Base-by-base conservation (phyloP, 257 asterid genomes). In the Primulina huaijiensis region DNA sequence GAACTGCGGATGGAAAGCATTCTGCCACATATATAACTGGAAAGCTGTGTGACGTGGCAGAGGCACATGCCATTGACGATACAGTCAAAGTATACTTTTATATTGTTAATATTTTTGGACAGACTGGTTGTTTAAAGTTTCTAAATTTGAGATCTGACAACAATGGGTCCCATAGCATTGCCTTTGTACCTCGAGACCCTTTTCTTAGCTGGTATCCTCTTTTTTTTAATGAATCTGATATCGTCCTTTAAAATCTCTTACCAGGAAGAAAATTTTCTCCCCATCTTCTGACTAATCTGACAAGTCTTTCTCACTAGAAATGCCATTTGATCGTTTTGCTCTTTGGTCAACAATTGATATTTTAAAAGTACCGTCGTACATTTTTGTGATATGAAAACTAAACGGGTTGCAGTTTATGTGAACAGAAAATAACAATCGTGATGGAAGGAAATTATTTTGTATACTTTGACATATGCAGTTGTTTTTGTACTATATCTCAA, bases 1-100 rank as follows among this genome's bases (percentile, higher is more conserved):
- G 88, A 71, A 83, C 88, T 64, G 82, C 81, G 19, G 85, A 78
- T 71, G 88, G 88, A 63, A 83, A 78, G 68, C 78, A 78, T 65
- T 76, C 88, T 62, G 84, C 88, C 60, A 74, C 86, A 8, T 78
- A 83, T 78, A 74, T 81, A 43, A 71, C 74, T 55, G 88, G 88
- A 52, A 83, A 78, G 63, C 75, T 83, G 46, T 78, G 86, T 72
- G 88, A 83, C 66, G 77, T 72, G 56, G 84, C 88, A 23, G 88
- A 83, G 76, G 86, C 84, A 52, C 84, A 81, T 75, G 76, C 86
- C 40, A 74, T 80, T 23, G 82, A 83, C 74, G 84, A 81, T 61
- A 68, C 67, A 35, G 86, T 83, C 65, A 83, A 78, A 83, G 88
- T 78, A 64, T 64, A 57, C 8, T 20, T 17, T 62, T 58, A 29